Evolutionary conservation across 192 early-diverging fungal genomes (phyloP), one percentile per base, ranked within the genome.

Genomic region (Mortierella antarctica): DNA sequence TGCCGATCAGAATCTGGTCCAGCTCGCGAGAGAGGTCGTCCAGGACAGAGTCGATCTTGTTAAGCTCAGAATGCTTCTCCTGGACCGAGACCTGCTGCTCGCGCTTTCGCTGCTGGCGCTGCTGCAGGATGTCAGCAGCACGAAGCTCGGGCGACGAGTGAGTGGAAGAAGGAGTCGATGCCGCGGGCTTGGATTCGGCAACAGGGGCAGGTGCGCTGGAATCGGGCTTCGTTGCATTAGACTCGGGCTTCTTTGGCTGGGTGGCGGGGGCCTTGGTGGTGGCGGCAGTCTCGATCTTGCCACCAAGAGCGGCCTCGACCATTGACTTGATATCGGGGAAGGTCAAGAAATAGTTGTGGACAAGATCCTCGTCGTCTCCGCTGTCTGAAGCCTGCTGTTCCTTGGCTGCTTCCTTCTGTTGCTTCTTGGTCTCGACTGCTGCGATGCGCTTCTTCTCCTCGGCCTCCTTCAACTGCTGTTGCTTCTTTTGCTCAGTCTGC

Each of bases 271-370:
- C 6, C 21, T 57, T 57, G 17, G 52, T 40, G 39, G 41, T 31
- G n/a, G 57, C 18, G 20, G 72, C 12, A 14, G 50, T 15, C 39
- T 77, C 46, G 44, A 65, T 46, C 18, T 65, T 39, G 61, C 56
- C 71, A 62, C 79, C 72, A 23, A 79, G 75, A 47, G 51, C 62
- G 17, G 68, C 57, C 58, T 79, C 76, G n/a, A 79, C 64, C 69
- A 79, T 66, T 11, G 67, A 50, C 56, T 71, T 70, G 63, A 78
- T 71, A 40, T 70, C 62, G 23, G 75, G 75, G 68, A 55, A 71
- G 21, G 75, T 61, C 57, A 66, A 56, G 47, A 67, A 78, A 52
- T 80, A 80, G 23, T 76, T 53, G 51, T 61, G 52, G 15, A 67
- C 54, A 5, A 76, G 31, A 57, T 76, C 66, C 44, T 76, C 66